Evolutionary conservation across 2,329 filamentous ascomycete genomes (phyloP).

Genomic region (Lachnellula subtilissima): DNA sequence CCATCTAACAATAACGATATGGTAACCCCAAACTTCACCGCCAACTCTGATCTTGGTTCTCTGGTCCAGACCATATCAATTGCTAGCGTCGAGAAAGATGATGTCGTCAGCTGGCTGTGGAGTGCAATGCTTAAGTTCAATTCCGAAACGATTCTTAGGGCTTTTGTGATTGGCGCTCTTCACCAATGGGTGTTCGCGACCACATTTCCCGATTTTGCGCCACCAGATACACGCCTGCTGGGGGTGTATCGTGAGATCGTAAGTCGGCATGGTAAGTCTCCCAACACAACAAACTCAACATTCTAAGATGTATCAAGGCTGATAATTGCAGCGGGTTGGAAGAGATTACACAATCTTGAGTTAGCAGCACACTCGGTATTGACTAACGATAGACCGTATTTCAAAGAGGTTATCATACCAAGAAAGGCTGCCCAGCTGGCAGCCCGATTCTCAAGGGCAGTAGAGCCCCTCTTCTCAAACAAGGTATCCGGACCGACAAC

Average conservation of each 20-base stretch:
- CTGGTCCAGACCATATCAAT: background rate
- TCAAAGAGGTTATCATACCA: constrained; percentile 2
- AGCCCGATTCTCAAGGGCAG: background rate
- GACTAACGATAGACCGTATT: background rate
- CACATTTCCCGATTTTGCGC: constrained; percentile 9
- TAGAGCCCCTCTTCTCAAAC: constrained; percentile 8
- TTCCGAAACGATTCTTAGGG: background rate
- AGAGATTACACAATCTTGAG: constrained; percentile 6
- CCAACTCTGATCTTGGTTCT: background rate
- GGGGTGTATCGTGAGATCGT: constrained; percentile 8
- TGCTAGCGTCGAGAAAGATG: background rate
- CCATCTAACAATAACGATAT: background rate
- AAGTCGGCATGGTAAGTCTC: constrained; percentile 1
- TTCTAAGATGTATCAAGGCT: background rate
- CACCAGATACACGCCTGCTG: background rate
- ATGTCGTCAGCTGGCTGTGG: background rate
- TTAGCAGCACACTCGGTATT: constrained; percentile 10
- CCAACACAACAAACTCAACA: too few species aligned
- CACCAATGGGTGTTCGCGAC: constrained; percentile 15
- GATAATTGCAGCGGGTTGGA: constrained; percentile 4
- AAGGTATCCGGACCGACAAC: background rate
- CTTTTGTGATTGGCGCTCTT: constrained; percentile 4
- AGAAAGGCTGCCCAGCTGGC: constrained; percentile 5
- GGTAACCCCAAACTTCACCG: too few species aligned
- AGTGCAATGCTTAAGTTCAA: background rate